Percentiles rank a stretch among this genome's conserved stretches.
Evolutionary conservation across 495 filamentous ascomycete species (phyloP).

Genomic region (Daldinia concentrica): DNA sequence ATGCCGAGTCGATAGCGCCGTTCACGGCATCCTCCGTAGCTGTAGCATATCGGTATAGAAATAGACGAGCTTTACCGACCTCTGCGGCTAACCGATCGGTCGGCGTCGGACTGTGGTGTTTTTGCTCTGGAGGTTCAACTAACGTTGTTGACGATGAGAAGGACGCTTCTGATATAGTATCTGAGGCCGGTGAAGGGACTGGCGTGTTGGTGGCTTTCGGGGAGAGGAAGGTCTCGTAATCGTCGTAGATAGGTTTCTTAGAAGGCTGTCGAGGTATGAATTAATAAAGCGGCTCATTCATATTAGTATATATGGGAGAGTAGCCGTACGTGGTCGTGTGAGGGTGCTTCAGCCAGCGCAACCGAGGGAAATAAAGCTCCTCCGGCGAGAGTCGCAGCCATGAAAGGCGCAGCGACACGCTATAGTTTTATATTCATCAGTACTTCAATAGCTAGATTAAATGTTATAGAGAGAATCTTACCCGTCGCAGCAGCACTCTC

Average conservation of each 20-base stretch:
- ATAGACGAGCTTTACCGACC: constrained; percentile 80
- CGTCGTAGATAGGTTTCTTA: constrained; percentile 91
- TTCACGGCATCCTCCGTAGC: constrained; percentile 82
- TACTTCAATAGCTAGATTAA: constrained; percentile 10
- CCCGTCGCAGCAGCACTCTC: constrained; percentile 62
- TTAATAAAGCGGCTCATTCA: neutral
- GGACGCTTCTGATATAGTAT: constrained; percentile 41
- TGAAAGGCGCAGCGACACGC: constrained; percentile 59
- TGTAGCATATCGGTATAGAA: constrained; percentile 76
- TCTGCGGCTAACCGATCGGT: constrained; percentile 91
- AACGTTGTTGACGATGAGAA: constrained; percentile 27
- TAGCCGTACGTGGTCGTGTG: constrained; percentile 48
- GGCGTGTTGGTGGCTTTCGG: constrained; percentile 49
- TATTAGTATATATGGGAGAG: constrained; percentile 5
- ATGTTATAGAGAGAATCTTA: constrained; percentile 30
- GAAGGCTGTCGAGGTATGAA: constrained; percentile 48
- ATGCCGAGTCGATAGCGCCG: constrained; percentile 72
- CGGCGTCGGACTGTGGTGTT: constrained; percentile 72
- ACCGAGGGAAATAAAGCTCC: constrained; percentile 55
- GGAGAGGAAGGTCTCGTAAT: constrained; percentile 59
- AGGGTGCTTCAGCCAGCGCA: constrained; percentile 57
- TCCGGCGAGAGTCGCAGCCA: constrained; percentile 57
- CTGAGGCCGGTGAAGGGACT: constrained; percentile 44
- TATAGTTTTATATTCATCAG: constrained; percentile 28
- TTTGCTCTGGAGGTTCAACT: constrained; percentile 41